Base-by-base conservation (phyloP, 2,329 filamentous ascomycete species). In the Diaporthe nobilis region DNA sequence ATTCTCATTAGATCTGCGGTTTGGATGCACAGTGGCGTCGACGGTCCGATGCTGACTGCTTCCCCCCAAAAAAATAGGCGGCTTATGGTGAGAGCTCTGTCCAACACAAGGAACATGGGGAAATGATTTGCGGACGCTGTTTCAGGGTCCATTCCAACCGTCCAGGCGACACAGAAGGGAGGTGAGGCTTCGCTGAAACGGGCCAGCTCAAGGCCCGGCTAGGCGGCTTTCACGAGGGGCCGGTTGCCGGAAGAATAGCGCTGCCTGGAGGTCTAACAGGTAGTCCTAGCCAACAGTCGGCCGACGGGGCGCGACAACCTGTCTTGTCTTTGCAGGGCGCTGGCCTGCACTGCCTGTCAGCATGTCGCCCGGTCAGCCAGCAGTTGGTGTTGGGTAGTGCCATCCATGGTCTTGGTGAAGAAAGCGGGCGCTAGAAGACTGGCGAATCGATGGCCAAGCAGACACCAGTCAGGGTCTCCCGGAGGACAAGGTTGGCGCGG, bases 401-500 rank as follows among this genome's bases (percentile, higher is more conserved):
- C 71, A 42, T 60, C 44, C 28, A 42, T 65, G 44, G 55, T 70
- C 31, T 51, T 49, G 65, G 58, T 67, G 28, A 47, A 37, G 22
- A 31, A 39, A n/a, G 70, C 71, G 71, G 75, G 71, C 75, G 72
- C 75, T 76, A 76, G 75, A 76, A 60, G 44, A 58, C 37, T 70
- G 57, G 60, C 63, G 71, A 61, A 71, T 71, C 8, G 47, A 51
- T 39, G 63, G 57, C 57, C 61, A 47, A 63, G 63, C 71, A 74
- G 55, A 51, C 75, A 60, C 44, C 71, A 47, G 39, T 75, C 72
- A 76, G 75, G 75, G 75, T 76, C 72, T 37, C 75, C 55, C 63
- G 13, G 47, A 12, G 49, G 55, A 73, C 73, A 75, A 75, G 75
- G 73, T 73, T 77, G 75, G 75, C 73, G 73, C 75, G 75, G 75